A percentile compares a stretch with the other conserved stretches of the same genome.
Evolutionary conservation across 140 eudicot genomes (phyloP).

Genomic region (Anethum foeniculum): DNA sequence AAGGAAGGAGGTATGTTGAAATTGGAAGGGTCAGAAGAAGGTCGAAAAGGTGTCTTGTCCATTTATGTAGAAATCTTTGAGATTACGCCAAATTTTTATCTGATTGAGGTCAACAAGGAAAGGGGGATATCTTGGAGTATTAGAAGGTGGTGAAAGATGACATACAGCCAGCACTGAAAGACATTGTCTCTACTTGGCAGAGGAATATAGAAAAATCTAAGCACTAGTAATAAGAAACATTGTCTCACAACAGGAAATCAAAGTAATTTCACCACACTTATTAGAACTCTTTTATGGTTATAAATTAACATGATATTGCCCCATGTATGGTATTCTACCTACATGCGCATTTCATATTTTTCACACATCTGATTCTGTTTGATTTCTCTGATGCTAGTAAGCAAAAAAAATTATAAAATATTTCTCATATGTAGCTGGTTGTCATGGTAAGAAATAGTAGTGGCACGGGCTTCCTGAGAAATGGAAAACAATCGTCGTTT

Average conservation of each 20-base stretch:
- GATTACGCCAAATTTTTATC: conserved; percentile 31
- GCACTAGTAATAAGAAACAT: neutral
- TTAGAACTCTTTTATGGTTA: neutral
- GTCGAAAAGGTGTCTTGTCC: conserved; percentile 38
- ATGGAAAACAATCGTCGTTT: too few relatives aligned
- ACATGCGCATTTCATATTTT: neutral
- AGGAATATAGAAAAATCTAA: conserved; percentile 5
- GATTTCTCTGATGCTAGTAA: neutral
- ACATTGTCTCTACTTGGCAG: conserved; percentile 24
- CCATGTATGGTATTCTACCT: neutral
- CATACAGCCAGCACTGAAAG: conserved; percentile 20
- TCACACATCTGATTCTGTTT: neutral
- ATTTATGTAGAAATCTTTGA: conserved; percentile 60
- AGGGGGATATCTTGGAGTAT: conserved; percentile 25
- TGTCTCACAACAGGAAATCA: neutral
- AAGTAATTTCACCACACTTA: neutral
- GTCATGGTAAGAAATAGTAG: too few relatives aligned
- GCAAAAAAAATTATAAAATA: neutral
- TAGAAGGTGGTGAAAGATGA: conserved; percentile 12
- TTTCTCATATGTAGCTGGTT: too few relatives aligned
- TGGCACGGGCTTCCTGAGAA: too few relatives aligned
- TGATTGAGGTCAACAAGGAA: conserved; percentile 14
- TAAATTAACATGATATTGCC: neutral
- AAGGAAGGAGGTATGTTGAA: conserved; percentile 46
- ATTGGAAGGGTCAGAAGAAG: conserved; percentile 39